Conservation (phyloP, 78 protist species). For the Protostelium mycophagum region DNA sequence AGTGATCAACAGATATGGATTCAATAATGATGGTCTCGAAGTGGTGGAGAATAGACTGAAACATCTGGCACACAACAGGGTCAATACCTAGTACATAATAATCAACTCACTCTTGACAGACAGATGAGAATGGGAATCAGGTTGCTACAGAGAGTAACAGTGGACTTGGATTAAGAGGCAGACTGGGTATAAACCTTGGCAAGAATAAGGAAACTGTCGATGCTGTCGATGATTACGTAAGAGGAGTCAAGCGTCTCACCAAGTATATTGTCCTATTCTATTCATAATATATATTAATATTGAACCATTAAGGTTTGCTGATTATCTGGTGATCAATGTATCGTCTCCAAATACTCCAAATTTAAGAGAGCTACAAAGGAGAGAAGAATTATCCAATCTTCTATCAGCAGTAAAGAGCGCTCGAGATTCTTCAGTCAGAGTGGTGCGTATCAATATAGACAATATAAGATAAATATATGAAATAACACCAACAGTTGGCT, state of each 20-base stretch:
- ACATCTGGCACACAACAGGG: neutral
- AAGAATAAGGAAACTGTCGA: conserved; percentile 63
- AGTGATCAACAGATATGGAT: conserved; percentile 85
- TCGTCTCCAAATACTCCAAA: conserved; percentile 85
- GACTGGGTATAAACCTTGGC: conserved; percentile 74
- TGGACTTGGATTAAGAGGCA: neutral
- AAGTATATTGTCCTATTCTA: neutral
- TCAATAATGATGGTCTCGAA: conserved; percentile 68
- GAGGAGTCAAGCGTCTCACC: neutral
- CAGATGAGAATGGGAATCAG: neutral
- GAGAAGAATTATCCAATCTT: neutral
- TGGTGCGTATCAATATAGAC: neutral
- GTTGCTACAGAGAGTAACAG: neutral
- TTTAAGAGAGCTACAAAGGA: conserved; percentile 63
- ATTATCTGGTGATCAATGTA: conserved; percentile 75
- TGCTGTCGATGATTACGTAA: conserved; percentile 56
- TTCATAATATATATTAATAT: conserved; percentile 6
- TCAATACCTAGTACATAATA: no score
- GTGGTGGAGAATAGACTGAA: neutral
- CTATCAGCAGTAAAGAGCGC: neutral
- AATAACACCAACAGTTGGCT: neutral
- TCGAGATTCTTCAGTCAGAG: neutral
- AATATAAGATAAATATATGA: no score
- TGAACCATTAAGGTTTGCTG: conserved; percentile 46
- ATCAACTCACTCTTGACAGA: neutral